phyloP scores from a whole-genome alignment of 148 eudicot species.

The Heliosperma pusillum region DNA sequence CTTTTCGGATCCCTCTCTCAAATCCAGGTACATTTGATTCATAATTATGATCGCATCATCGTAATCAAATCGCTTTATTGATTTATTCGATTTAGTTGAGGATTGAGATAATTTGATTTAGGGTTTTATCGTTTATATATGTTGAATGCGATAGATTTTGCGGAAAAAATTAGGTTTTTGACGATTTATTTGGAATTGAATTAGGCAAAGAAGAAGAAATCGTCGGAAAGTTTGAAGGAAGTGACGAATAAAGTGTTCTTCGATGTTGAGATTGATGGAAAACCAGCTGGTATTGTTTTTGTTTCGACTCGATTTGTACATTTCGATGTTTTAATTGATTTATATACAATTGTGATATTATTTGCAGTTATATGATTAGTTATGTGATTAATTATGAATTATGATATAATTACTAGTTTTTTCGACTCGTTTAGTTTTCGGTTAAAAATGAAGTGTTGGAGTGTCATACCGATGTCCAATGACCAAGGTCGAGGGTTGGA shows the following conservation, averaged over 20 bases:
- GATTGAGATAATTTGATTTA: not conserved
- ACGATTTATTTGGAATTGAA: slow-evolving; percentile 6
- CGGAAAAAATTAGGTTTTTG: not conserved
- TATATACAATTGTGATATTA: too few relatives aligned
- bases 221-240: slow-evolving; percentile 63
- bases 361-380: too few relatives aligned
- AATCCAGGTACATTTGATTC: slow-evolving; percentile 41
- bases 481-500: too few relatives aligned
- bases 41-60: not conserved
- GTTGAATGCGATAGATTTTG: slow-evolving; percentile 3
- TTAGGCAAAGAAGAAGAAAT: slow-evolving; percentile 77
- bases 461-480: too few relatives aligned
- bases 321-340: too few relatives aligned
- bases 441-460: too few relatives aligned
- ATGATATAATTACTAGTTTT: too few relatives aligned
- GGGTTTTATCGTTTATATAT: slow-evolving; percentile 12
- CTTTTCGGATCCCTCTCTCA: slow-evolving; percentile 52
- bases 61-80: not conserved
- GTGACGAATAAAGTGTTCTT: slow-evolving; percentile 87
- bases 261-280: slow-evolving; percentile 87
- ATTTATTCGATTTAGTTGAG: not conserved
- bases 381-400: too few relatives aligned
- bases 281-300: slow-evolving; percentile 69
- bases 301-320: not conserved
- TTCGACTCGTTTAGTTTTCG: too few relatives aligned